These are phyloP conservation scores for Bipolaris sorokiniana DNA, from an alignment of 2,329 filamentous ascomycete species.

Conservation along the genomic window DNA sequence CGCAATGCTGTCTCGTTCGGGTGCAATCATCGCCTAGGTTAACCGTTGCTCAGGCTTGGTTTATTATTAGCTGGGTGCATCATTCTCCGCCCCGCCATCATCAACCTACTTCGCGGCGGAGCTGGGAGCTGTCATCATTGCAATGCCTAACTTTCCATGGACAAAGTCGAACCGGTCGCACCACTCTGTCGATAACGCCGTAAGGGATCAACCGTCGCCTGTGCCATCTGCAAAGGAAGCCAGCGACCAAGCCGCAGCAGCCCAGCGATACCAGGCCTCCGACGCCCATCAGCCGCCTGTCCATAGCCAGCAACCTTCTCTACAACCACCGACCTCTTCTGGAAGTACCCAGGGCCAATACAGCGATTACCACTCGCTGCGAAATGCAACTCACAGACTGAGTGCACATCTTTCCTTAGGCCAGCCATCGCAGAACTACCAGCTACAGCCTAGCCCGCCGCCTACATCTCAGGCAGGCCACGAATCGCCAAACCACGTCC, in stretches of 20 bases:
- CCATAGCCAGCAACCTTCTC: constrained; percentile 26
- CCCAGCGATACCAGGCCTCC: constrained; percentile 32
- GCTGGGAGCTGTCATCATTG: constrained; percentile 34
- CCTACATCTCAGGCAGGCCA: constrained; percentile 25
- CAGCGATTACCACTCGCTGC: constrained; percentile 34
- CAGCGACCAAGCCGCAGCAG: constrained; percentile 38
- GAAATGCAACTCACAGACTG: constrained; percentile 41
- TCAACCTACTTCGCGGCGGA: constrained; percentile 27
- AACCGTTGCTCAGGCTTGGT: constrained; percentile 33
- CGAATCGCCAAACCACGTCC: constrained; percentile 33
- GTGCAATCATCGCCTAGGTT: constrained; percentile 22
- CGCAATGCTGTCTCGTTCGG: constrained; percentile 27
- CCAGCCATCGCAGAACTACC: constrained; percentile 35
- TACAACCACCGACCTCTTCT: constrained; percentile 21
- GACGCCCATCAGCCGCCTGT: constrained; percentile 31
- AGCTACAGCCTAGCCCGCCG: constrained; percentile 32
- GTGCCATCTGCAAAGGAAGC: constrained; percentile 45
- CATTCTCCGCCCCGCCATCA: constrained; percentile 30
- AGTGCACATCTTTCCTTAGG: constrained; percentile 38
- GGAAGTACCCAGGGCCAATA: constrained; percentile 24
- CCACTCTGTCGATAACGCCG: constrained; percentile 44
- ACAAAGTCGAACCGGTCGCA: constrained; percentile 50
- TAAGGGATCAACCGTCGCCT: constrained; percentile 42
- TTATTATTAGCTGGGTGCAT: constrained; percentile 45
- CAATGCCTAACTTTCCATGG: constrained; percentile 49